Conservation (phyloP, 805 yeast species). For the Ogataea degrootiae region DNA sequence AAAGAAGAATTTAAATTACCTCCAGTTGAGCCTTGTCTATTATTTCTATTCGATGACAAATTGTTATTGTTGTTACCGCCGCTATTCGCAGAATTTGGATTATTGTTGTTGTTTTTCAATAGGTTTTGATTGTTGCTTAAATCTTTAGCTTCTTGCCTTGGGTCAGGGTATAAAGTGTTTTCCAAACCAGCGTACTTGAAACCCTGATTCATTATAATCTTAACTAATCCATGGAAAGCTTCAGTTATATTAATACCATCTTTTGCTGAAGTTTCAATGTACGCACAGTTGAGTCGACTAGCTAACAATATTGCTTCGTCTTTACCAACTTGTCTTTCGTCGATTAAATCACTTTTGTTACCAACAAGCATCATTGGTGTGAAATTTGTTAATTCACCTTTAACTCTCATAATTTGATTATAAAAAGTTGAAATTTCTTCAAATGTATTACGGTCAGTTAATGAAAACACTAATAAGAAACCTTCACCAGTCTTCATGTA, state of each 20-base stretch:
- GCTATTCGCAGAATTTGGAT: neutral
- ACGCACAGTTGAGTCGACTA: slow-evolving; percentile 59
- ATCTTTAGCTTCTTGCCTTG: slow-evolving; percentile 17
- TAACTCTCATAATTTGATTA: slow-evolving; percentile 39
- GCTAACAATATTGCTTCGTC: slow-evolving; percentile 63
- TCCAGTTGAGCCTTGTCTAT: neutral
- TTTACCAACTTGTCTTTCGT: slow-evolving; percentile 58
- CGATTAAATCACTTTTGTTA: slow-evolving; percentile 63
- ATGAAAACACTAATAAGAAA: slow-evolving; percentile 80
- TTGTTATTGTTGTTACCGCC: neutral
- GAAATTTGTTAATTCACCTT: slow-evolving; percentile 45
- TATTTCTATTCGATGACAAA: neutral
- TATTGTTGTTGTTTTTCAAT: slow-evolving; percentile 11
- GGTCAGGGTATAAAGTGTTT: slow-evolving; percentile 26
- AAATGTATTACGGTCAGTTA: slow-evolving; percentile 79
- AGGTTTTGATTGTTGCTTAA: slow-evolving; percentile 8
- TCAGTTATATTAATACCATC: slow-evolving; percentile 71
- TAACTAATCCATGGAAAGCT: slow-evolving; percentile 33
- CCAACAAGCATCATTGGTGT: slow-evolving; percentile 80
- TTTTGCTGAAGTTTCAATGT: slow-evolving; percentile 91
- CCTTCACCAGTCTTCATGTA: slow-evolving; percentile 97
- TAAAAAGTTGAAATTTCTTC: slow-evolving; percentile 77
- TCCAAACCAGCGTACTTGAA: slow-evolving; percentile 22
- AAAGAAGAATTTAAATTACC: neutral
- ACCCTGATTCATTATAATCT: slow-evolving; percentile 26